Evolutionary conservation across 768 basidiomycete genomes (phyloP).

Genomic region (Termitomyces sp.): DNA sequence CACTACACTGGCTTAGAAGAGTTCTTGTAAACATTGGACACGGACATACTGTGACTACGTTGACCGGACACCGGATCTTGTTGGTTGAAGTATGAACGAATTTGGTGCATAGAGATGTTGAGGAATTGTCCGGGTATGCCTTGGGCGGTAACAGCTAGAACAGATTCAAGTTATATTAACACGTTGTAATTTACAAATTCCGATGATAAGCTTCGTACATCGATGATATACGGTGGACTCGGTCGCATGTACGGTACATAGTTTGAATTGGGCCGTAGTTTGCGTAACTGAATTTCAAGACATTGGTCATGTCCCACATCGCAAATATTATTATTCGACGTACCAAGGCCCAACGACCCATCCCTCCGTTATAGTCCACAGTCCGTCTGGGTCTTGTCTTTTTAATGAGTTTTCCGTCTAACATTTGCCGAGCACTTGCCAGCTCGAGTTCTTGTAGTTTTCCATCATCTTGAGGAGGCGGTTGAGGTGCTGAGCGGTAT

Average conservation of each 20-base stretch:
- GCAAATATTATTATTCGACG: constrained; percentile 18
- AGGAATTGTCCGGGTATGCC: constrained; percentile 87
- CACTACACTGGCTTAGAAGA: constrained; percentile 48
- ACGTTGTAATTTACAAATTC: constrained; percentile 10
- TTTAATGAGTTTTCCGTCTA: constrained; percentile 81
- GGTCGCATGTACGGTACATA: constrained; percentile 79
- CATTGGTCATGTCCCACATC: neutral
- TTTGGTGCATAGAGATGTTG: constrained; percentile 93
- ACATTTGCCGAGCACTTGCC: constrained; percentile 61
- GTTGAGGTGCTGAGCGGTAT: constrained; percentile 71
- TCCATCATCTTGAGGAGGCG: constrained; percentile 69
- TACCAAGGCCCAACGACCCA: constrained; percentile 85
- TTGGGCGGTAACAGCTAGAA: constrained; percentile 85
- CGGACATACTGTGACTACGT: constrained; percentile 80
- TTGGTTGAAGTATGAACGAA: constrained; percentile 98
- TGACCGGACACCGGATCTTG: constrained; percentile 96
- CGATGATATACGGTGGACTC: constrained; percentile 82
- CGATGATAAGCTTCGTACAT: constrained; percentile 46
- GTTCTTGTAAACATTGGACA: neutral
- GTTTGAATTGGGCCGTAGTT: constrained; percentile 71
- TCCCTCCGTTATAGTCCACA: constrained; percentile 88
- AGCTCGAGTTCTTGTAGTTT: constrained; percentile 75
- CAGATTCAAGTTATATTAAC: constrained; percentile 12
- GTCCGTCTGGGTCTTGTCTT: constrained; percentile 91
- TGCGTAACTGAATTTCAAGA: constrained; percentile 47